Evolutionary conservation across 331 rosid genomes (phyloP), one percentile per base, ranked within the genome.

Genomic region (Arachis monticola): DNA sequence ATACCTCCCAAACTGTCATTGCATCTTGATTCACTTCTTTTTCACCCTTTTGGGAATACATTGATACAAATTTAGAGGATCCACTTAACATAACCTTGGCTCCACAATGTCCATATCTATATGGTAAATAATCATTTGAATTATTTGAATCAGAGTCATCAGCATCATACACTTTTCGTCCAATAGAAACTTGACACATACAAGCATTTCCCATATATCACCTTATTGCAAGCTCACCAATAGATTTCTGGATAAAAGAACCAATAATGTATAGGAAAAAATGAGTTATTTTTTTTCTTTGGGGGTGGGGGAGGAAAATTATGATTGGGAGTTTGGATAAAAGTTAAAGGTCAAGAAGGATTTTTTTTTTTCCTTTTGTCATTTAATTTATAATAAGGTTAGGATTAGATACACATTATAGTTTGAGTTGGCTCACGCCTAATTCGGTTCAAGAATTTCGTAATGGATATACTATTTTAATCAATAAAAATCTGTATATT

Each of bases 1-100:
- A 13, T 53, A 95, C 99, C 97, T 95, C 88, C 97, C 96, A 95
- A 81, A 90, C 86, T 0, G 93, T 90, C 78, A 88, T 70, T 64
- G 97, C 80, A 80, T 95, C 97, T 85, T 95, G 99, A 86, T 95
- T 95, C 79, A 83, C 42, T 45, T 87, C 92, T 70, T 95, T 95
- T 40, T 70, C 65, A 77, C 99, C 99, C 81, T 86, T 87, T 72
- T 92, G 86, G 52, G 82, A 72, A 45, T 79, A 85, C 97, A 92
- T 88, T 9, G 97, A 92, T 30, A 77, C 59, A 75, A 65, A 75
- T 2, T 38, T 70, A 44, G 99, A 94, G 65, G 80, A 84, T 14
- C 90, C 97, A 64, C 40, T 56, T 44, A 86, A 67, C 76, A 86
- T 77, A 27, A 88, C 69, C 1, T 65, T 79, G 11, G 84, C 82